Evolutionary conservation across 306 rosid species (phyloP), one percentile per base, ranked within the genome.

Genomic region (Cicer yamashitae): DNA sequence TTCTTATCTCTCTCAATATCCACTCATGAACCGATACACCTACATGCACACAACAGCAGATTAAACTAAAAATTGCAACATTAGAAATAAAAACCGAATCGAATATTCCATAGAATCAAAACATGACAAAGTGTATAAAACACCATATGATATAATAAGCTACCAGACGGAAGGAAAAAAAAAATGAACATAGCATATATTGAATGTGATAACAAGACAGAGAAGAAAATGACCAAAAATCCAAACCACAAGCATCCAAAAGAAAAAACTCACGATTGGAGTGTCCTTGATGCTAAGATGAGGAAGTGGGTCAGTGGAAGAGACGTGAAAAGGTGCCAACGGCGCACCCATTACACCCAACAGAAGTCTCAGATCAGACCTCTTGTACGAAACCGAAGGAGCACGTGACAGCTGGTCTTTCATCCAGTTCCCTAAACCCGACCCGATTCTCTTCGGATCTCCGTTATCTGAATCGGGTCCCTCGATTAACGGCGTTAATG

Each of bases 331-430:
- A 1, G 99, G 99, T 1, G 97, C 93, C 7, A 96, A 97, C 10
- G 99, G 96, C 17, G 99, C 98, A 4, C 91, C 99, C 99, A 96
- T 90, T 4, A 96, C 99, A 1, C 99, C 99, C 0, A 96, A 86
- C 40, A 96, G 75, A 43, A 96, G 92, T 63, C 98, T 88, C 88
- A 96, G 91, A 88, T 96, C 99, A 85, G 98, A 89, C 94, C 94
- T 83, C 82, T 79, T 85, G 76, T 67, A 85, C 9, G 91, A 86
- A 0, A 81, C 79, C 0, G 96, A 90, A 8, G 97, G 92, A 40
- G 96, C 83, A 37, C 99, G 87, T 8, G 92, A 83, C 0, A 96
- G 81, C 60, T 96, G 99, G 1, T 91, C 99, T 62, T 83, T 89
- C 96, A 96, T 84, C 99, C 99, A 96, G 17, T 89, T 87, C 0